Percentiles rank a stretch among this genome's conserved stretches.
Conservation (phyloP, 2,329 filamentous ascomycete species). For the Bipolaris zeicola region DNA sequence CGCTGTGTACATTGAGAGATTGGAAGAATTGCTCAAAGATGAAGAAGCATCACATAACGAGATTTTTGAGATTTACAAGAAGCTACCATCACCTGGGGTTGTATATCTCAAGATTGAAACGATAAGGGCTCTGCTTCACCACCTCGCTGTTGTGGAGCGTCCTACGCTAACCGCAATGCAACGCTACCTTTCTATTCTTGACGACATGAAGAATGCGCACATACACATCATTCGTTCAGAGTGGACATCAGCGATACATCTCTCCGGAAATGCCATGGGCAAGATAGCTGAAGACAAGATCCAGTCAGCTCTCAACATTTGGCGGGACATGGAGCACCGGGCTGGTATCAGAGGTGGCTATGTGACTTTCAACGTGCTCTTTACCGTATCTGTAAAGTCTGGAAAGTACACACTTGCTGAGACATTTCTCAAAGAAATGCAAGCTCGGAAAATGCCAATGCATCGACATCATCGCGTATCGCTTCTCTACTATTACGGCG, state of each 20-base stretch:
- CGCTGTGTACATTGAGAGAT: conserved; percentile 40
- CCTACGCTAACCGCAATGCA: conserved; percentile 66
- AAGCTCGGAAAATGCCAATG: conserved; percentile 66
- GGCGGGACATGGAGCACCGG: conserved; percentile 86
- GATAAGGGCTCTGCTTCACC: conserved; percentile 69
- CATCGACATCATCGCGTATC: conserved; percentile 83
- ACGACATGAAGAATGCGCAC: conserved; percentile 78
- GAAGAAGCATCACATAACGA: conserved; percentile 53
- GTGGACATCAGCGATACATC: conserved; percentile 85
- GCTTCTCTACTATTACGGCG: conserved; percentile 82
- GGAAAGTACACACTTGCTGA: conserved; percentile 84
- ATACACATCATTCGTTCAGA: conserved; percentile 70
- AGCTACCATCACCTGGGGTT: conserved; percentile 60
- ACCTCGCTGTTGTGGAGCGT: conserved; percentile 68
- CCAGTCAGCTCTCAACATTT: conserved; percentile 74
- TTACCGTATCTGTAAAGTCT: conserved; percentile 84
- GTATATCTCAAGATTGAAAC: conserved; percentile 56
- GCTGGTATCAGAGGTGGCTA: conserved; percentile 68
- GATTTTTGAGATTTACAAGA: conserved; percentile 60
- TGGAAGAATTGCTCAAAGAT: conserved; percentile 51
- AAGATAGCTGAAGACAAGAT: conserved; percentile 64
- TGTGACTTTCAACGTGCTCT: conserved; percentile 93
- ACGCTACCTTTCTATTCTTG: conserved; percentile 80
- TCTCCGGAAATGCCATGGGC: conserved; percentile 74
- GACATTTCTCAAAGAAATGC: conserved; percentile 83